Percentiles rank a stretch among this genome's conserved stretches.
Conservation (phyloP, 179 eudicot species). For the Beta macrorhiza region DNA sequence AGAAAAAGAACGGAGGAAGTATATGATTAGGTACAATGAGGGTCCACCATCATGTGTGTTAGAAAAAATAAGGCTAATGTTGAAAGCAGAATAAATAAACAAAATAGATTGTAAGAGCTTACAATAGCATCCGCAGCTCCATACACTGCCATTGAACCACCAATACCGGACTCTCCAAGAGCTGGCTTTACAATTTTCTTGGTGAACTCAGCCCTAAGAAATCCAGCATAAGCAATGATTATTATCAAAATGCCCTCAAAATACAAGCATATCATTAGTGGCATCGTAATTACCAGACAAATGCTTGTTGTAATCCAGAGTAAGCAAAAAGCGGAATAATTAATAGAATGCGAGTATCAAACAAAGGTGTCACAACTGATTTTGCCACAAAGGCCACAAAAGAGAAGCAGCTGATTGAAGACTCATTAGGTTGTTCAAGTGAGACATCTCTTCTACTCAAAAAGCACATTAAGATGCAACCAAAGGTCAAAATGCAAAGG, state of each 20-base stretch:
- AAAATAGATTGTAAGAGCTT: constrained; percentile 32
- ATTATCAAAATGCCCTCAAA: background rate
- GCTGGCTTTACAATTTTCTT: constrained; percentile 76
- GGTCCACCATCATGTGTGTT: background rate
- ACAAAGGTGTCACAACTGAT: constrained; percentile 56
- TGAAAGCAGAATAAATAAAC: constrained; percentile 4
- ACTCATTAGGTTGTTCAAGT: constrained; percentile 39
- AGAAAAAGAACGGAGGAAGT: too few species aligned
- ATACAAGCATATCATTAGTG: constrained; percentile 5
- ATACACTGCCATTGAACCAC: constrained; percentile 91
- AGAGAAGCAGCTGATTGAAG: constrained; percentile 44
- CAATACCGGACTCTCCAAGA: constrained; percentile 91
- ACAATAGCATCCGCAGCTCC: constrained; percentile 93
- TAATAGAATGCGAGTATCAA: constrained; percentile 66
- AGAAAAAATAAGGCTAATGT: background rate
- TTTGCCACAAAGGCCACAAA: constrained; percentile 49
- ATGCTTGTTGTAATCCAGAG: constrained; percentile 97
- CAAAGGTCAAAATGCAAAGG: constrained; percentile 77
- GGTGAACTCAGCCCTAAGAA: constrained; percentile 80
- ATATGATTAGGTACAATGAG: background rate
- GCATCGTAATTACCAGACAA: constrained; percentile 65
- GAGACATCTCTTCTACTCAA: constrained; percentile 56
- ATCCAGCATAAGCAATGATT: background rate
- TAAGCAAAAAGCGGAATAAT: constrained; percentile 89
- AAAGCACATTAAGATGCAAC: constrained; percentile 83